These are phyloP conservation scores for Microstegium vimineum DNA, from an alignment of 176 grass and related monocot species.

Conservation along the genomic window DNA sequence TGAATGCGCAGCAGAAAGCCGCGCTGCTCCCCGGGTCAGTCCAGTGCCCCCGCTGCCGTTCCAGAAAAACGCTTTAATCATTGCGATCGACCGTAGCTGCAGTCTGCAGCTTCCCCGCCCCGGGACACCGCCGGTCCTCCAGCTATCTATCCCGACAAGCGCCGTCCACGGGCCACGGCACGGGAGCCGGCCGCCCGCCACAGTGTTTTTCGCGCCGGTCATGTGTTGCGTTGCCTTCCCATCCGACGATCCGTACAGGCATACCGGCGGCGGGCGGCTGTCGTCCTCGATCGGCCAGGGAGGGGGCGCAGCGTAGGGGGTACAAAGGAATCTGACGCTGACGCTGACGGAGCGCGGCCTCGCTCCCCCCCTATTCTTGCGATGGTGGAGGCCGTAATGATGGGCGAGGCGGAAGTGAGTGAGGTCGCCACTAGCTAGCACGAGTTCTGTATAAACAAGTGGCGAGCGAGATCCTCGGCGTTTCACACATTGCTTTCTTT, in stretches of 20 bases:
- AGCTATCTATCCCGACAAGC: slow-evolving; percentile 27
- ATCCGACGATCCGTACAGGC: not conserved
- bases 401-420: slow-evolving; percentile 29
- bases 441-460: slow-evolving; percentile 31
- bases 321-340: slow-evolving; percentile 52
- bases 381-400: slow-evolving; percentile 57
- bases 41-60: slow-evolving; percentile 39
- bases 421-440: slow-evolving; percentile 35
- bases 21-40: slow-evolving; percentile 24
- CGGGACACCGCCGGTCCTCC: slow-evolving; percentile 34
- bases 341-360: not conserved
- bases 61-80: slow-evolving; percentile 69
- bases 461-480: not conserved
- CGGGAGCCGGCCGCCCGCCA: slow-evolving; percentile 6
- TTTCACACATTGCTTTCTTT: slow-evolving; percentile 10
- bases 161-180: slow-evolving; percentile 35
- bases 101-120: not conserved
- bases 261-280: not conserved
- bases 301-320: too few species aligned
- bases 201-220: not conserved
- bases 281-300: not conserved
- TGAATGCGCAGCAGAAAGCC: slow-evolving; percentile 43
- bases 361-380: slow-evolving; percentile 31
- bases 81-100: slow-evolving; percentile 54
- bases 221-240: slow-evolving; percentile 14